Base-by-base conservation (phyloP, 495 filamentous ascomycete genomes). In the Aspergillus panamensis region DNA sequence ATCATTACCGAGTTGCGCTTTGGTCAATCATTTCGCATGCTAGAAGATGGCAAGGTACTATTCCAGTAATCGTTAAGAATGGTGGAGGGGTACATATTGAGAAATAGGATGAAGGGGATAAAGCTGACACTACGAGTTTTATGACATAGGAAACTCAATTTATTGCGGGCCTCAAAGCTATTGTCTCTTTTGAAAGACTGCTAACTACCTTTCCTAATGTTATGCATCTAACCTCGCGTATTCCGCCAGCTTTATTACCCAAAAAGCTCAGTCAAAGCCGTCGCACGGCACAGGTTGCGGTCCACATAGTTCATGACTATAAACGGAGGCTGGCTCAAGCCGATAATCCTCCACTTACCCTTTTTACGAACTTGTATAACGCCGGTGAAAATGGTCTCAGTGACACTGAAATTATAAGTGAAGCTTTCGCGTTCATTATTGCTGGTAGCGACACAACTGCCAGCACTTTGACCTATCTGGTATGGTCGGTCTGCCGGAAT, bases 1-100 rank as follows among this genome's bases (percentile, higher is more conserved):
- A 70, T 84, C 5, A 80, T 84, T 40, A 75, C 75, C 1, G 72
- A 83, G 17, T 64, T 86, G 16, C 77, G 71, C 14, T 87, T 86
- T 64, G 83, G 84, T 0, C 79, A 83, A 29, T 79, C 76, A 0
- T 85, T 87, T 56, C 66, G 66, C 3, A 81, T 79, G 72, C 69
- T 85, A 3, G 80, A 85, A 50, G 62, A 56, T 5, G 81, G 77
- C 8, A 62, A 77, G 68, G 76, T 79, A 54, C 32, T 45, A 20
- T 20, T n/a, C 19, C 1, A 7, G 17, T 45, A 21, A 45, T 40
- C 37, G n/a, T 20, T 8, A 31, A 58, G 32, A 3, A 48, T 2
- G 44, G 19, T 25, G 0, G 12, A 0, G 12, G 4, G 2, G 19
- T 12, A 17, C 25, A 16, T n/a, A n/a, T n/a, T n/a, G n/a, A n/a